phyloP scores from a whole-genome alignment of 495 filamentous ascomycete genomes.

The Penicillium salamii region DNA sequence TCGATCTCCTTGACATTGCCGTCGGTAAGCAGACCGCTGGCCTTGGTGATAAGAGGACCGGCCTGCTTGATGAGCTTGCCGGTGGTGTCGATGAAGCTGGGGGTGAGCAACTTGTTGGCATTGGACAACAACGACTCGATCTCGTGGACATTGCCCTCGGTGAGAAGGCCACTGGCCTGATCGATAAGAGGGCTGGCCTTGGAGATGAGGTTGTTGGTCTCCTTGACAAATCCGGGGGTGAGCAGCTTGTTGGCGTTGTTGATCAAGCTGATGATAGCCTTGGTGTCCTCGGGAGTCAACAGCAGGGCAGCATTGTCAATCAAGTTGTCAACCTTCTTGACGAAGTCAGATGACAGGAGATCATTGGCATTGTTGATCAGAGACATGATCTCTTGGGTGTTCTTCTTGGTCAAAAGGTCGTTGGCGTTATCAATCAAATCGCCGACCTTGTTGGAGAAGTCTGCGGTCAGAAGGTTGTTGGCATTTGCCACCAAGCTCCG shows the following conservation, averaged over 20 bases:
- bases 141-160: constrained; percentile 2
- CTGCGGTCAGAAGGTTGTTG: constrained; percentile 25
- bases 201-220: constrained; percentile 38
- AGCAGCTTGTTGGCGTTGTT: constrained; percentile 38
- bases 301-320: constrained; percentile 36
- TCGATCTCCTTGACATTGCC: constrained; percentile 34
- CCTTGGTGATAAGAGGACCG: constrained; percentile 14
- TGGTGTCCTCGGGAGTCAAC: constrained; percentile 37
- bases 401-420: constrained; percentile 30
- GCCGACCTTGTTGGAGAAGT: constrained; percentile 36
- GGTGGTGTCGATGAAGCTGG: constrained; percentile 22
- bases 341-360: constrained; percentile 16
- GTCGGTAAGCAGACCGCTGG: constrained; percentile 29
- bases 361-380: constrained; percentile 20
- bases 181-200: constrained; percentile 31
- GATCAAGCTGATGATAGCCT: constrained; percentile 19
- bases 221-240: constrained; percentile 34
- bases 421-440: constrained; percentile 25
- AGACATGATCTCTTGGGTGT: constrained; percentile 37
- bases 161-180: constrained; percentile 3
- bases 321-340: constrained; percentile 26
- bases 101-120: constrained; percentile 6
- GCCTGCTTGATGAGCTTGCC: constrained; percentile 35
- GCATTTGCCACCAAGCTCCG: constrained; percentile 34
- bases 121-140: not conserved